These are phyloP conservation scores for Ceratobasidium sp. DNA, from an alignment of 1,284 basidiomycete species.

Conservation along the genomic window DNA sequence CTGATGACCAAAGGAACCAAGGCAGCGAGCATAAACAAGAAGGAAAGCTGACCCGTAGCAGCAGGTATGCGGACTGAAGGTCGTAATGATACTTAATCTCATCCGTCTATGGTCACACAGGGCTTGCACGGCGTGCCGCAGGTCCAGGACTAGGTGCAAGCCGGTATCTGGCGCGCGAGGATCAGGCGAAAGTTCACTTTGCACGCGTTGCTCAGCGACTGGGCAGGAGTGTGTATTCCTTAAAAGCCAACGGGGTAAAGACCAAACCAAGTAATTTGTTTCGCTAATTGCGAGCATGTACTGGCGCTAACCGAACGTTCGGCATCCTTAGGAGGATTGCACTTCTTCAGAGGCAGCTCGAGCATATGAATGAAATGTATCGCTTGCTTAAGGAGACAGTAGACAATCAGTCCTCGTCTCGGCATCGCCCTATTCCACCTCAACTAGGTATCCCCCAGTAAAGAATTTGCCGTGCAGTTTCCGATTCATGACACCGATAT, in stretches of 20 bases:
- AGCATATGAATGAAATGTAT: not conserved
- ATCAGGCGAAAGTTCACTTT: not conserved
- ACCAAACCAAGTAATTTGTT: not conserved
- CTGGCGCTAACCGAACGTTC: not conserved
- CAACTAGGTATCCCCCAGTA: not conserved
- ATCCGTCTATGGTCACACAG: not conserved
- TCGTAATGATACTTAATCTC: not conserved
- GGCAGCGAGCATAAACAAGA: not conserved
- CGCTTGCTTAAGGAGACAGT: not conserved
- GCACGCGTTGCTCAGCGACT: not conserved
- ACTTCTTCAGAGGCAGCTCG: not conserved
- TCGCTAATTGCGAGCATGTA: not conserved
- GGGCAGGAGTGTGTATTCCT: slow-evolving; percentile 1
- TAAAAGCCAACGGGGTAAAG: not conserved
- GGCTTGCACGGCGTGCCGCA: slow-evolving; percentile 1
- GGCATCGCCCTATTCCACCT: not conserved
- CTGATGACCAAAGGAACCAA: not conserved
- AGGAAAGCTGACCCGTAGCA: slow-evolving; percentile 2
- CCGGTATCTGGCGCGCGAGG: not conserved
- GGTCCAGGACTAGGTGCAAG: not conserved
- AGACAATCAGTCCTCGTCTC: slow-evolving; percentile 1
- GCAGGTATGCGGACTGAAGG: not conserved
- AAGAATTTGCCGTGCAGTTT: not conserved
- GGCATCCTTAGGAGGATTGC: not conserved
- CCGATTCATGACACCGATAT: too few species aligned